Evolutionary conservation across 148 eudicot genomes (phyloP).

Genomic region (Polygonum aviculare): DNA sequence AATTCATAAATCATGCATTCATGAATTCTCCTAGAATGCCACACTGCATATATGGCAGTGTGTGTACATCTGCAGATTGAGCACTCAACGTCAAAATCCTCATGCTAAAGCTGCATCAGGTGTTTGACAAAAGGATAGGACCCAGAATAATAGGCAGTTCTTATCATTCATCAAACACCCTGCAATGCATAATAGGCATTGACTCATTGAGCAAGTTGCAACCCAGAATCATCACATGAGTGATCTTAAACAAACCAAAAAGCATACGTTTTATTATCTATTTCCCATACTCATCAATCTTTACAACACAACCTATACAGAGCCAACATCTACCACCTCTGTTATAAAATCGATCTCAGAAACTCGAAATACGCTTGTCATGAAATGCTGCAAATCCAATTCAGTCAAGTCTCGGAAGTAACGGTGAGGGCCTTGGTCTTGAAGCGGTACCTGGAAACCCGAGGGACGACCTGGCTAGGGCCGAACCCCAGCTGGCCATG

Average conservation of each 20-base stretch:
- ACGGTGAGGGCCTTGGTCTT: constrained; percentile 44
- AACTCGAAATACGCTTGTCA: neutral
- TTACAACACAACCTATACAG: neutral
- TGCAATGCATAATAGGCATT: too few relatives aligned
- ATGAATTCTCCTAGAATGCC: too few relatives aligned
- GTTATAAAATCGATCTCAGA: neutral
- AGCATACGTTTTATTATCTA: neutral
- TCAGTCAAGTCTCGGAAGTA: constrained; percentile 28
- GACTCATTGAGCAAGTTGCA: neutral
- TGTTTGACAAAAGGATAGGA: too few relatives aligned
- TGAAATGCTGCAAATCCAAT: neutral
- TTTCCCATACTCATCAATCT: neutral
- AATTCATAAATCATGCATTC: too few relatives aligned
- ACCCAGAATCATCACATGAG: neutral
- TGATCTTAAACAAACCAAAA: neutral
- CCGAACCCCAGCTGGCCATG: constrained; percentile 64
- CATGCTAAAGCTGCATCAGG: too few relatives aligned
- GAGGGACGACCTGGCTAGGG: constrained; percentile 73
- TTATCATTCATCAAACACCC: neutral
- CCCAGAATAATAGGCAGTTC: too few relatives aligned
- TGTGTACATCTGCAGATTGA: too few relatives aligned
- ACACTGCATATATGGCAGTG: too few relatives aligned
- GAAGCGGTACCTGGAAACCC: constrained; percentile 75
- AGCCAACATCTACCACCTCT: neutral
- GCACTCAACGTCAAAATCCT: too few relatives aligned